These are phyloP conservation scores for Malassezia slooffiae DNA, from an alignment of 1,284 basidiomycete genomes.

Conservation along the genomic window DNA sequence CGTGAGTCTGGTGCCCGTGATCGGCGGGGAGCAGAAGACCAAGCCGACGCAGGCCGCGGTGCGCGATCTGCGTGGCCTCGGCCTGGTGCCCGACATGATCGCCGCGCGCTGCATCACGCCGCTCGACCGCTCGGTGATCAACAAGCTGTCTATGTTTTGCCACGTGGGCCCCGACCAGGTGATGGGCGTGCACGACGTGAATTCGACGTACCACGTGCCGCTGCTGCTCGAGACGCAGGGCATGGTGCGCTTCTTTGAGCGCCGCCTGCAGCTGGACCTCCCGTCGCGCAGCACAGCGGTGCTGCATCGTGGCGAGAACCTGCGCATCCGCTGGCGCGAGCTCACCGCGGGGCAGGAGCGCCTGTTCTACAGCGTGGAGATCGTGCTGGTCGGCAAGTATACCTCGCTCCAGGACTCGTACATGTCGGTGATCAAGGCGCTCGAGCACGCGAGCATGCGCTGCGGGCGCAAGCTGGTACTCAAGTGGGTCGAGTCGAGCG, in stretches of 20 bases:
- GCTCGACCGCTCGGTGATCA: slow-evolving; percentile 71
- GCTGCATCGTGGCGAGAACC: slow-evolving; percentile 56
- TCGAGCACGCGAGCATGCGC: slow-evolving; percentile 91
- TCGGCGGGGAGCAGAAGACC: slow-evolving; percentile 98
- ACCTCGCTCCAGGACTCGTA: slow-evolving; percentile 95
- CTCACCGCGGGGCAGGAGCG: slow-evolving; percentile 80
- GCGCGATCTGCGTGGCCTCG: slow-evolving; percentile 82
- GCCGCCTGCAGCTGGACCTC: slow-evolving; percentile 63
- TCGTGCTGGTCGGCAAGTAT: slow-evolving; percentile 95
- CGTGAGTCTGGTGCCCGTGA: slow-evolving; percentile 92
- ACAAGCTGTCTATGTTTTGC: slow-evolving; percentile 99
- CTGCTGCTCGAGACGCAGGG: slow-evolving; percentile 84
- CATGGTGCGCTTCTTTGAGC: slow-evolving; percentile 71
- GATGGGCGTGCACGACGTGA: slow-evolving; percentile 89
- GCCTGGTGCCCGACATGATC: slow-evolving; percentile 86
- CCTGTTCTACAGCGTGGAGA: slow-evolving; percentile 76
- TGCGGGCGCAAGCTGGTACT: slow-evolving; percentile 59
- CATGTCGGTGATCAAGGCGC: slow-evolving; percentile 92
- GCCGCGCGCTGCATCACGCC: slow-evolving; percentile 67
- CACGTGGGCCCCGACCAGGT: slow-evolving; percentile 89
- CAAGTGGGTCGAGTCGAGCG: slow-evolving; percentile 85
- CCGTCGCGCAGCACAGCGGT: slow-evolving; percentile 55
- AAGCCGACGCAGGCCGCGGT: slow-evolving; percentile 97
- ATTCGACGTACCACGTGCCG: slow-evolving; percentile 94
- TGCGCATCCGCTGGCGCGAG: slow-evolving; percentile 68